These are phyloP conservation scores for Fagus crenata DNA, from an alignment of 306 rosid species.

Conservation along the genomic window DNA sequence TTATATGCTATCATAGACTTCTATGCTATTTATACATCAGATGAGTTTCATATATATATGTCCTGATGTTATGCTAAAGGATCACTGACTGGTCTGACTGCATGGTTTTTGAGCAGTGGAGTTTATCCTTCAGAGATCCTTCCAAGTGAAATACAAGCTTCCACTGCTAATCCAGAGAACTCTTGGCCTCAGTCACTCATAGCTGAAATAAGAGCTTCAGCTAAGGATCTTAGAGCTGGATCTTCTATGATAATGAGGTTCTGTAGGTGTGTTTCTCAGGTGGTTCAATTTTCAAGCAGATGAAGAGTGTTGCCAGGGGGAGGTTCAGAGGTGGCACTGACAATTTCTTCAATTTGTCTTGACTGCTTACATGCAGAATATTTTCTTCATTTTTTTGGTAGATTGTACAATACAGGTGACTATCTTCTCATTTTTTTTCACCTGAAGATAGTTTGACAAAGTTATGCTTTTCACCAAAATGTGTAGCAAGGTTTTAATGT, in stretches of 20 bases:
- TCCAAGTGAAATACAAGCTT: slow-evolving; percentile 52
- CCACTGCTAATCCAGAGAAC: slow-evolving; percentile 25
- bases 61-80: slow-evolving; percentile 14
- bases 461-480: neutral
- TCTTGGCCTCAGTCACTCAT: slow-evolving; percentile 39
- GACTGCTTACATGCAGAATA: neutral
- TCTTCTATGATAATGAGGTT: slow-evolving; percentile 63
- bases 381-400: slow-evolving; percentile 2
- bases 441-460: neutral
- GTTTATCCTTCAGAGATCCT: slow-evolving; percentile 68
- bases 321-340: neutral
- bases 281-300: slow-evolving; percentile 35
- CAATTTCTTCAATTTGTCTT: neutral
- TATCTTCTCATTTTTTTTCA: neutral
- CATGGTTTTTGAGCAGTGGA: slow-evolving; percentile 62
- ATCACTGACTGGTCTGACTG: slow-evolving; percentile 27
- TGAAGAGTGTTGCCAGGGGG: neutral
- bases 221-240: slow-evolving; percentile 49
- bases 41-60: slow-evolving; percentile 16
- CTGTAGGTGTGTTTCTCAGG: slow-evolving; percentile 56
- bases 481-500: neutral
- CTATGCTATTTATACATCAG: slow-evolving; percentile 5
- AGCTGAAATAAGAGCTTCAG: slow-evolving; percentile 47
- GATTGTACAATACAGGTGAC: slow-evolving; percentile 8
- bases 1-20: neutral